A percentile compares a stretch with the other conserved stretches of the same genome.
These are phyloP conservation scores for Leishmania aethiopica DNA, from an alignment of 208 protist genomes.

Conservation along the genomic window DNA sequence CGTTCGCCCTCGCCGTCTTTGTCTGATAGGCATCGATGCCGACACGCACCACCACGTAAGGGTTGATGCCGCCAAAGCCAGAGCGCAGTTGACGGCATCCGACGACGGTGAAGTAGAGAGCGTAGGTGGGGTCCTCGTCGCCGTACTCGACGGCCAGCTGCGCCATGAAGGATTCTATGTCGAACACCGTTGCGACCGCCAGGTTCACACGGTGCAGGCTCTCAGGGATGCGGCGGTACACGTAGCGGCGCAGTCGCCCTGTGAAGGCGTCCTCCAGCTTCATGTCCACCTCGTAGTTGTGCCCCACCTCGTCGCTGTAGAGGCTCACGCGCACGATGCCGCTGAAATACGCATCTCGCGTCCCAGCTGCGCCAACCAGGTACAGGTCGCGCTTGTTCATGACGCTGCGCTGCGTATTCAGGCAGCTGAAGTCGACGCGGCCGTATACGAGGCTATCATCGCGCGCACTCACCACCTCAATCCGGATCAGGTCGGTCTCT, in stretches of 20 bases:
- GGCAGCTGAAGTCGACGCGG: constrained; percentile 77
- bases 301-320: constrained; percentile 72
- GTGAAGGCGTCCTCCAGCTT: constrained; percentile 46
- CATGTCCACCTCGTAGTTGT: constrained; percentile 67
- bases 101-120: constrained; percentile 73
- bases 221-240: constrained; percentile 55
- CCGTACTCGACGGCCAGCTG: constrained; percentile 64
- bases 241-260: constrained; percentile 73
- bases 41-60: constrained; percentile 76
- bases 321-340: constrained; percentile 66
- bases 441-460: constrained; percentile 63
- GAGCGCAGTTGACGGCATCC: constrained; percentile 68
- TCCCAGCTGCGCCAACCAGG: constrained; percentile 72
- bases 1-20: constrained; percentile 59
- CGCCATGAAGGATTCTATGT: constrained; percentile 85
- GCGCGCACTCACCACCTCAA: constrained; percentile 63
- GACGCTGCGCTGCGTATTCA: constrained; percentile 71
- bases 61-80: constrained; percentile 59
- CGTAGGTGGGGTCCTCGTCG: constrained; percentile 71
- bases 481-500: constrained; percentile 81
- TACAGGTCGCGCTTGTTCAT: constrained; percentile 55
- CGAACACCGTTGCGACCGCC: constrained; percentile 72
- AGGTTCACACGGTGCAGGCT: constrained; percentile 80
- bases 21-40: constrained; percentile 76
- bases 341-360: constrained; percentile 73